A percentile compares a stretch with the other conserved stretches of the same genome.
These are phyloP conservation scores for Neolentinus lepideus DNA, from an alignment of 1,284 basidiomycete genomes.

Conservation along the genomic window DNA sequence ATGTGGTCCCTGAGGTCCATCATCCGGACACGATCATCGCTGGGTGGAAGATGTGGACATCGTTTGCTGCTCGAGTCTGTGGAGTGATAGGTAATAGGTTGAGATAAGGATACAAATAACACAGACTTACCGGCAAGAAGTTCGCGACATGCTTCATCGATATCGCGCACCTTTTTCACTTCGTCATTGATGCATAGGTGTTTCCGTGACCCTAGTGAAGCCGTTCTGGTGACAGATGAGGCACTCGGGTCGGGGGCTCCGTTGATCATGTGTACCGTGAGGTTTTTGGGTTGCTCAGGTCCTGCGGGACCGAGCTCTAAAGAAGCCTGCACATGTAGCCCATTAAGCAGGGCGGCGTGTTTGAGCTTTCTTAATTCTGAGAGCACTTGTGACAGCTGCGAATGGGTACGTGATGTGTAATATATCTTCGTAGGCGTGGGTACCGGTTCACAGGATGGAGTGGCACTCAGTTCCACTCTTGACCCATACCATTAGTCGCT, in stretches of 20 bases:
- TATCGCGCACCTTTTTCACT: conserved; percentile 60
- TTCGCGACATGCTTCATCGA: conserved; percentile 92
- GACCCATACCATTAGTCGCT: background rate
- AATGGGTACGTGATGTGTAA: conserved; percentile 94
- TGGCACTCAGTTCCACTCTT: background rate
- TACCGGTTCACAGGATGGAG: conserved; percentile 32
- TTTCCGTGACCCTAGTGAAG: conserved; percentile 86
- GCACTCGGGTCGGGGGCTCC: conserved; percentile 18
- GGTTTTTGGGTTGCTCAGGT: too few relatives aligned
- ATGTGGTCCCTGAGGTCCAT: conserved; percentile 89
- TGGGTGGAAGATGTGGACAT: conserved; percentile 77
- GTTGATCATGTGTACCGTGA: conserved; percentile 10
- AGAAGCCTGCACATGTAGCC: background rate
- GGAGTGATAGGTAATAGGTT: background rate
- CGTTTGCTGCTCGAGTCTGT: conserved; percentile 29
- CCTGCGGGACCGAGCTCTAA: too few relatives aligned
- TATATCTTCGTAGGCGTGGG: conserved; percentile 78
- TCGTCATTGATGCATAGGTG: conserved; percentile 92
- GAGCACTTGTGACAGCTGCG: conserved; percentile 88
- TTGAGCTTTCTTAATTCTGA: conserved; percentile 77
- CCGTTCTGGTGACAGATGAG: conserved; percentile 41
- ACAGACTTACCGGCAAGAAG: conserved; percentile 62
- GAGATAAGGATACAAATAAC: conserved; percentile 1
- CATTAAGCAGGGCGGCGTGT: conserved; percentile 13
- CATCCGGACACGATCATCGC: conserved; percentile 67